These are phyloP conservation scores for Annulohypoxylon truncatum DNA, from an alignment of 2,329 filamentous ascomycete genomes.

Conservation along the genomic window DNA sequence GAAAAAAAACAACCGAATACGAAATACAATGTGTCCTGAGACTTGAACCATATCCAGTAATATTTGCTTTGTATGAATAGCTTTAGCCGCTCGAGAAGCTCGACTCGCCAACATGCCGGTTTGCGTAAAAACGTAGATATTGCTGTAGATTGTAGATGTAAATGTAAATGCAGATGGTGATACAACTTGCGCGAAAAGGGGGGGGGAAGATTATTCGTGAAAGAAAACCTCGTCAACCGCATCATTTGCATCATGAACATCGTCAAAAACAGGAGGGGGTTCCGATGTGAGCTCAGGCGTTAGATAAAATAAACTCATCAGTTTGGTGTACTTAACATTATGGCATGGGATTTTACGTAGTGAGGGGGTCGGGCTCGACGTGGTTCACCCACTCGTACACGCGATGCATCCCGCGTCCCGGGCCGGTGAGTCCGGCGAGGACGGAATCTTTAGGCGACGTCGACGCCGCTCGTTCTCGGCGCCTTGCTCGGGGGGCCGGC, in stretches of 20 bases:
- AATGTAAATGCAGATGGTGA: slow-evolving; percentile 30
- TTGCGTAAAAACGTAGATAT: slow-evolving; percentile 20
- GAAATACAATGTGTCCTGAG: slow-evolving; percentile 36
- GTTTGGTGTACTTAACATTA: slow-evolving; percentile 1
- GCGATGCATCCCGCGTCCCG: slow-evolving; percentile 49
- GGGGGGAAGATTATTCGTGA: slow-evolving; percentile 18
- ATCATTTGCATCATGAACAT: slow-evolving; percentile 30
- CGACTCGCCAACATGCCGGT: slow-evolving; percentile 19
- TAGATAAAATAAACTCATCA: slow-evolving; percentile 5
- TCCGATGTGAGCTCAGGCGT: slow-evolving; percentile 10
- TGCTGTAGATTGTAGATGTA: slow-evolving; percentile 6
- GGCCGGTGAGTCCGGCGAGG: slow-evolving; percentile 49
- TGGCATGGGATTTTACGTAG: slow-evolving; percentile 12
- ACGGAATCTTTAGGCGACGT: slow-evolving; percentile 46
- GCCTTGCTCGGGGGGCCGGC: slow-evolving; percentile 39
- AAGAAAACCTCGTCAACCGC: slow-evolving; percentile 14
- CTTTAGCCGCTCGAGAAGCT: slow-evolving; percentile 8
- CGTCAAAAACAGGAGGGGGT: slow-evolving; percentile 23
- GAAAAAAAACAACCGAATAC: slow-evolving; percentile 7
- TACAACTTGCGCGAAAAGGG: slow-evolving; percentile 37
- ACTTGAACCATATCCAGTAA: slow-evolving; percentile 33
- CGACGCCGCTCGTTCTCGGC: slow-evolving; percentile 40
- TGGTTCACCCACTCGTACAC: slow-evolving; percentile 50
- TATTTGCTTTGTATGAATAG: slow-evolving; percentile 18
- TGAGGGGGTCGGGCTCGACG: slow-evolving; percentile 39